Percentiles rank a stretch among this genome's conserved stretches.
Conservation (phyloP, 257 asterid genomes). For the Primulina tabacum region DNA sequence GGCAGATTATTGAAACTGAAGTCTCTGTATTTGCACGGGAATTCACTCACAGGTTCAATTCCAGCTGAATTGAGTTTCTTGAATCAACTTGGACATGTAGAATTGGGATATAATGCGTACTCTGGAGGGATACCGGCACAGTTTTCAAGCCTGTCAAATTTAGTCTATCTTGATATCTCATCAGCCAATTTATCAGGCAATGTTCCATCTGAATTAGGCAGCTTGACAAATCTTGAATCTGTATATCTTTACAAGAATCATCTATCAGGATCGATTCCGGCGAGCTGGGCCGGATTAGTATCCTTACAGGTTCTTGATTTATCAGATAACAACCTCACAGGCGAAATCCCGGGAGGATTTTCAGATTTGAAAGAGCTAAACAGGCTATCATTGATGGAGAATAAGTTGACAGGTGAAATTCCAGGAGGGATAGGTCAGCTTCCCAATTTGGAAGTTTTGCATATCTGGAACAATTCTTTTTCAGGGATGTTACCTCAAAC, state of each 20-base stretch:
- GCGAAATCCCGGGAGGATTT: constrained; percentile 53
- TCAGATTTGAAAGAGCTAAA: constrained; percentile 42
- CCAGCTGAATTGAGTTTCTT: constrained; percentile 51
- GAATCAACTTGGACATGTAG: constrained; percentile 55
- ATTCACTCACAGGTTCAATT: constrained; percentile 56
- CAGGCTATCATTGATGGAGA: constrained; percentile 54
- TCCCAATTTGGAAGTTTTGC: constrained; percentile 52
- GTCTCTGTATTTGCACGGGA: constrained; percentile 61
- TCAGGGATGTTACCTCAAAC: constrained; percentile 65
- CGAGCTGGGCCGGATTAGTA: constrained; percentile 37
- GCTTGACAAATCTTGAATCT: constrained; percentile 42
- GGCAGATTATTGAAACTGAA: constrained; percentile 47
- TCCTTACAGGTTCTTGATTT: constrained; percentile 54
- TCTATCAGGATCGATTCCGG: constrained; percentile 58
- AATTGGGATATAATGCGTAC: constrained; percentile 69
- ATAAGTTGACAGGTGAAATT: constrained; percentile 63
- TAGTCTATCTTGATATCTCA: constrained; percentile 68
- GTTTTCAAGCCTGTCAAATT: constrained; percentile 38
- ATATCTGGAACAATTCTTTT: constrained; percentile 79
- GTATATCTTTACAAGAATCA: constrained; percentile 56
- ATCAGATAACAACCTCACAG: constrained; percentile 65
- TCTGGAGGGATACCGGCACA: constrained; percentile 47
- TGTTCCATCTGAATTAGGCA: constrained; percentile 52
- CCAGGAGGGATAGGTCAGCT: constrained; percentile 72
- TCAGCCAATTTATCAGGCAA: constrained; percentile 61